Evolutionary conservation across 108 stramenopile species (phyloP), one percentile per base, ranked within the genome.

Genomic region (Skeletonema potamos): DNA sequence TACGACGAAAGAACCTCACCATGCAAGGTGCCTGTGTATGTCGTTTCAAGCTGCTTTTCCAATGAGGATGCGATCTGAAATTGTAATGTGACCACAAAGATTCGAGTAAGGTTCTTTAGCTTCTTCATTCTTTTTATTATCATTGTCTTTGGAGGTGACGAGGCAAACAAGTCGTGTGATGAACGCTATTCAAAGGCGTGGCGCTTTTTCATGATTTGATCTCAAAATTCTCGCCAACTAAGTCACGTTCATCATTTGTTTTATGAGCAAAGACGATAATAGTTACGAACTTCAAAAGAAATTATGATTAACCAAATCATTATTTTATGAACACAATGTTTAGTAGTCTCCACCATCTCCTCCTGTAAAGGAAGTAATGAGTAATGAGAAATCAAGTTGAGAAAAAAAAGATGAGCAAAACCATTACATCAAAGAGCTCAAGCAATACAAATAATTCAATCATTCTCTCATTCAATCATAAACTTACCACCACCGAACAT

Each of bases 401-500:
- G 13, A 41, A 46, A 26, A 41, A 27, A 13, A 26, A 26, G 8
- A 24, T 36, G 5, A 43, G 43, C 27, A 41, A 43, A 29, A 58
- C 2, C 39, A 41, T 41, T 0, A 41, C 2, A 41, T 15, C 39
- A 41, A 41, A 41, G 12, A 36, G 10, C 36, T 11, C 9, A 11
- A 37, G 10, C n/a, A n/a, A n/a, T n/a, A n/a, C n/a, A n/a, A n/a
- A n/a, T n/a, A n/a, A n/a, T n/a, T n/a, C n/a, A 37, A 37, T 12
- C 36, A 11, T 37, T 37, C 10, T 11, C 12, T 37, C 36, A 37
- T 12, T 1, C 37, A 34, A 34, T 34, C 15, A 44, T 15, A 17
- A 51, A 51, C 48, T 51, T 51, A 51, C 75, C 88, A 48, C 67
- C 83, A 27, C 92, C 92, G 64, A 92, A 91, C 92, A 92, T 95